Base-by-base conservation (phyloP, 169 alveolate species). In the Plasmodium billcollinsi region DNA sequence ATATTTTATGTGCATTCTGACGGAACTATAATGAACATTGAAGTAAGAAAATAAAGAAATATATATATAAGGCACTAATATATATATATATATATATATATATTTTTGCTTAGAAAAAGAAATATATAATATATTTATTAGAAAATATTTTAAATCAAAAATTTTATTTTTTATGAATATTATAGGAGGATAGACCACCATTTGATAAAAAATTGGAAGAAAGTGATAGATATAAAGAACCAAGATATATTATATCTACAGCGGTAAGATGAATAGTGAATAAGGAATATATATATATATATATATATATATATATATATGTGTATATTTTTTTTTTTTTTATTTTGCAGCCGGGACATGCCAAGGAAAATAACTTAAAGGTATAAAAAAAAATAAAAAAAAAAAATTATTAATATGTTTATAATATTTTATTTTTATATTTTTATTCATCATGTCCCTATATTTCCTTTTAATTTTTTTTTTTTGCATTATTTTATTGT, bases 11-110 rank as follows among this genome's bases (percentile, higher is more conserved):
- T 94, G 67, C 96, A 94, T 76, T 94, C 96, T 14, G 94, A 94
- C 74, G 96, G 96, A 21, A 94, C 96, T 14, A 94, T 94, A 39
- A 94, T 94, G 73, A 88, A 94, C 58, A 90, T 94, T 26, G 93
- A 91, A 58, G 96, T 92, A 76, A 63, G 91, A 62, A 62, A 39
- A 45, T 74, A 62, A 15, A 47, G 43, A 72, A 59, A 43, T 2
- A 52, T 21, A 50, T 66, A 66, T 56, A 69, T 1, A 58, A 58
- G 8, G 12, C 29, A 63, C 12, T 18, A 66, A 47, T 29, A 59
- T 18, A 14, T 43, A 61, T 26, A 15, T 11, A 20, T 29, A 21
- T 18, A 9, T 43, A 43, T 43, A 45, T 50, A 33, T 18, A 56
- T 73, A 73, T 39, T 26, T n/a, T 20, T 52, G 4, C 61, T 29